phyloP scores from a whole-genome alignment of 352 stramenopile genomes.

The Pilasporangium apinafurcum region DNA sequence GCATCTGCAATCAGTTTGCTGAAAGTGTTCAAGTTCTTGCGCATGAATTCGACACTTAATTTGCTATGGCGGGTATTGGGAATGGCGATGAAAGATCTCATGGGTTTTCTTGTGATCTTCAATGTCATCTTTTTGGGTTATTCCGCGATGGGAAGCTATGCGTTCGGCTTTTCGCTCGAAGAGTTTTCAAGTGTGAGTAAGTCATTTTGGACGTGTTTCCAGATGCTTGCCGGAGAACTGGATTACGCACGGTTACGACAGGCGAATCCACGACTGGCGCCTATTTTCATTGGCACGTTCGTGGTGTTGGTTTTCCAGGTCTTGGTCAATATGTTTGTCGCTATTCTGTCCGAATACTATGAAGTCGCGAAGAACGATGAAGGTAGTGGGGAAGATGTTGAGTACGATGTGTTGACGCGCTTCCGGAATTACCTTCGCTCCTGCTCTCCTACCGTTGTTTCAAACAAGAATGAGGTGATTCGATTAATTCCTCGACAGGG shows the following conservation, averaged over 20 bases:
- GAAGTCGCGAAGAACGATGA: constrained; percentile 79
- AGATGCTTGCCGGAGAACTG: constrained; percentile 83
- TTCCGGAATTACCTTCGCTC: constrained; percentile 71
- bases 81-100: constrained; percentile 79
- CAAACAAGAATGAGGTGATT: constrained; percentile 73
- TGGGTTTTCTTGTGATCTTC: constrained; percentile 88
- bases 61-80: constrained; percentile 79
- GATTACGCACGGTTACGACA: constrained; percentile 72
- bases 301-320: constrained; percentile 85
- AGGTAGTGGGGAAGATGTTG: constrained; percentile 57
- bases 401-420: constrained; percentile 83
- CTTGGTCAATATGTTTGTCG: constrained; percentile 88
- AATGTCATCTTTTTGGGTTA: constrained; percentile 85
- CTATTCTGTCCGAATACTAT: constrained; percentile 86
- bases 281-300: constrained; percentile 81
- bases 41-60: constrained; percentile 87
- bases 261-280: constrained; percentile 72
- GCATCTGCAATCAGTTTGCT: constrained; percentile 74
- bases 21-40: constrained; percentile 87
- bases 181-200: constrained; percentile 81
- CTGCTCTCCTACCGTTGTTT: constrained; percentile 72
- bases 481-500: constrained; percentile 62
- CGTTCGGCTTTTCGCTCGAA: constrained; percentile 76
- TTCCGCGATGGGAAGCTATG: constrained; percentile 78
- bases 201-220: constrained; percentile 81